These are phyloP conservation scores for Suillus weaverae DNA, from an alignment of 768 basidiomycete species.

Conservation along the genomic window DNA sequence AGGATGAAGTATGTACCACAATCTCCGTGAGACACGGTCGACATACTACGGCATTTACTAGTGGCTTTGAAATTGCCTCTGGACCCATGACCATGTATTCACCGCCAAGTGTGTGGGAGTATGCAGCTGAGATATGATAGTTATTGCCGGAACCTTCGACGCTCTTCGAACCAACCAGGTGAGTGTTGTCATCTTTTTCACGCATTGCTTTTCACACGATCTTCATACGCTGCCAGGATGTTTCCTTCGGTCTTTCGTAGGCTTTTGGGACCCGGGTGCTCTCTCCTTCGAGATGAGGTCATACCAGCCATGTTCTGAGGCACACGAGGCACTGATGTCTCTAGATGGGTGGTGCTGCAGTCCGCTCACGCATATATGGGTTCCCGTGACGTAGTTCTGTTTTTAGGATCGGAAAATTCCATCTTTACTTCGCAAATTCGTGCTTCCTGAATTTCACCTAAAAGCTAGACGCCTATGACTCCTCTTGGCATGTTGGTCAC, in stretches of 20 bases:
- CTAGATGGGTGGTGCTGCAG: background rate
- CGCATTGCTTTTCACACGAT: background rate
- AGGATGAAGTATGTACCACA: slow-evolving; percentile 6
- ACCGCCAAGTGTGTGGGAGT: background rate
- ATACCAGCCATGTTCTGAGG: background rate
- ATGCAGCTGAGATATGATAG: background rate
- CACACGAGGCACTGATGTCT: slow-evolving; percentile 6
- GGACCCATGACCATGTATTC: background rate
- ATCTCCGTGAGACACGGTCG: slow-evolving; percentile 9
- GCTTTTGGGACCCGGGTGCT: background rate
- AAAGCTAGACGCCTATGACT: background rate
- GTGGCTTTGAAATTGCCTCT: background rate
- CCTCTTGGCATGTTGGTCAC: background rate
- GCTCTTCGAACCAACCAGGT: background rate
- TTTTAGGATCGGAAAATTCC: slow-evolving; percentile 3
- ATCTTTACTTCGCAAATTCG: background rate
- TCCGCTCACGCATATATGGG: background rate
- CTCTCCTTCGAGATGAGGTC: slow-evolving; percentile 12
- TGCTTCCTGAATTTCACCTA: background rate
- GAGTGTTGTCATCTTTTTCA: background rate
- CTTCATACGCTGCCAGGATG: background rate
- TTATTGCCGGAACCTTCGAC: background rate
- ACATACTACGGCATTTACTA: background rate
- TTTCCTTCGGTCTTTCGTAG: background rate
- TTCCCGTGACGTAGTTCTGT: background rate